Evolutionary conservation across 768 basidiomycete genomes (phyloP).

Genomic region (Cystobasidiopsis lactophilus): DNA sequence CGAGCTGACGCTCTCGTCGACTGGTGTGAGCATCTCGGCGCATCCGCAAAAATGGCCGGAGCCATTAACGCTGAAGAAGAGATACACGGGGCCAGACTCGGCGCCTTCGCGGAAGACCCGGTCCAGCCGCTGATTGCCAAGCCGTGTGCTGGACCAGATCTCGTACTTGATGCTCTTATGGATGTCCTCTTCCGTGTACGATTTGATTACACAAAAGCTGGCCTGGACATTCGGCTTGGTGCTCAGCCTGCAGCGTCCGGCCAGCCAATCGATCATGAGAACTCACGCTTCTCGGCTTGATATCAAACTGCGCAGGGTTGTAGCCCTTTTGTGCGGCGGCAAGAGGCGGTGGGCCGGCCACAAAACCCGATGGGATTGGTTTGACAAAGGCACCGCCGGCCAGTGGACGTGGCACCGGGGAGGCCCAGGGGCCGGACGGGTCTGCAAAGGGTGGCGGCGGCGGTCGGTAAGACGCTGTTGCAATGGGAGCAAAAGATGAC

Average conservation of each 20-base stretch:
- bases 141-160: constrained; percentile 23
- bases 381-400: too few species aligned
- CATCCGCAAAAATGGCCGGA: constrained; percentile 88
- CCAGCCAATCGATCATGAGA: neutral
- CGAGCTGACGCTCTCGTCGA: constrained; percentile 81
- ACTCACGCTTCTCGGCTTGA: constrained; percentile 51
- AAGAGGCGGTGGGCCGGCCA: too few species aligned
- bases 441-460: too few species aligned
- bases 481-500: too few species aligned
- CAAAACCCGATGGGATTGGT: too few species aligned
- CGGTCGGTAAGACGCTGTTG: too few species aligned
- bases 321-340: constrained; percentile 52
- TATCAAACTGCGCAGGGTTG: constrained; percentile 67
- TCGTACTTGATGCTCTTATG: constrained; percentile 54
- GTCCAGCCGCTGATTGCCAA: constrained; percentile 85
- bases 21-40: constrained; percentile 92
- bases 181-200: constrained; percentile 95
- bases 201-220: constrained; percentile 93
- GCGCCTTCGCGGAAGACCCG: constrained; percentile 78
- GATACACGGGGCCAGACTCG: constrained; percentile 78
- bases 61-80: constrained; percentile 90
- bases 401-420: too few species aligned
- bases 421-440: too few species aligned
- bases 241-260: neutral
- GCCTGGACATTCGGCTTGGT: constrained; percentile 32